These are phyloP conservation scores for Arbutus unedo DNA, from an alignment of 148 eudicot genomes.

Conservation along the genomic window DNA sequence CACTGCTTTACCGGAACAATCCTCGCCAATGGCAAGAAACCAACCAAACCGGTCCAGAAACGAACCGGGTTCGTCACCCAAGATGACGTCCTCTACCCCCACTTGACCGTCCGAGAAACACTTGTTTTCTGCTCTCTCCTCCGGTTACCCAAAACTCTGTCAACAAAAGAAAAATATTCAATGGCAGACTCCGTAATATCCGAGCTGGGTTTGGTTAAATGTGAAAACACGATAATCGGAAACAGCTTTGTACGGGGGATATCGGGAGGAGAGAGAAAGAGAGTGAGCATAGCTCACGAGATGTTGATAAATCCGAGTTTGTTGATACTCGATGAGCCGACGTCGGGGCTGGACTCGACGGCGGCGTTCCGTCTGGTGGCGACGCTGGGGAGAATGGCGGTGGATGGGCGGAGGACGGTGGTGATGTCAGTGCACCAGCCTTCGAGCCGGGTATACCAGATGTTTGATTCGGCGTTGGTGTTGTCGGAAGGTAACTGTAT, in stretches of 20 bases:
- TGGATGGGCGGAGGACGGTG: conserved; percentile 67
- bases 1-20: conserved; percentile 56
- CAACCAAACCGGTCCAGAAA: conserved; percentile 35
- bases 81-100: conserved; percentile 79
- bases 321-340: conserved; percentile 80
- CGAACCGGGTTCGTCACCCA: conserved; percentile 83
- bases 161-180: conserved; percentile 31
- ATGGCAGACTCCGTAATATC: conserved; percentile 48
- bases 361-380: conserved; percentile 58
- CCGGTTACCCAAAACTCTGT: conserved; percentile 46
- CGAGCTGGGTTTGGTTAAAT: conserved; percentile 62
- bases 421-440: conserved; percentile 82
- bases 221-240: conserved; percentile 73
- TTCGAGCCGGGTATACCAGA: conserved; percentile 67
- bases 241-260: conserved; percentile 66
- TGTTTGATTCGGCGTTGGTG: conserved; percentile 65
- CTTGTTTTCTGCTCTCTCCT: conserved; percentile 65
- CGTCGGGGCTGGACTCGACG: conserved; percentile 82
- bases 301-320: conserved; percentile 83
- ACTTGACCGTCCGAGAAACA: conserved; percentile 76
- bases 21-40: conserved; percentile 48
- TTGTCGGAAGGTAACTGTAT: conserved; percentile 69
- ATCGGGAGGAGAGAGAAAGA: conserved; percentile 83
- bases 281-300: conserved; percentile 84
- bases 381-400: conserved; percentile 39